phyloP scores from a whole-genome alignment of 179 eudicot species.

The Beta lomatogona region DNA sequence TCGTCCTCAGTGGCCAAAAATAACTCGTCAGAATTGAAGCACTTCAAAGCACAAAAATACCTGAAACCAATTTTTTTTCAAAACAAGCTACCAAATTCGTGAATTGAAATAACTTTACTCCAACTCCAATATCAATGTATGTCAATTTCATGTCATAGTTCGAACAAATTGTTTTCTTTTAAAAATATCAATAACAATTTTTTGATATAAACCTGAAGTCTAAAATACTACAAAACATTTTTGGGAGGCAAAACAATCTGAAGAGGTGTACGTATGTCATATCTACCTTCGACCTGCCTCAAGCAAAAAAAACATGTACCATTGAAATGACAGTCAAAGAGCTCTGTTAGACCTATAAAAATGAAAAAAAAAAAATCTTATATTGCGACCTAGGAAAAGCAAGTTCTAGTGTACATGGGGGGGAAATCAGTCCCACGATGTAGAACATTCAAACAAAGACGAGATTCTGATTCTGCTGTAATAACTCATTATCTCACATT shows the following conservation, averaged over 20 bases:
- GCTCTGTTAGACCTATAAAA: slow-evolving; percentile 17
- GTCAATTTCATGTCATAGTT: not conserved
- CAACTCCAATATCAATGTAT: not conserved
- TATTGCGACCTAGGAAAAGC: not conserved
- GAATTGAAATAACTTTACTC: not conserved
- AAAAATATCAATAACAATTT: not conserved
- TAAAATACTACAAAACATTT: slow-evolving; percentile 5
- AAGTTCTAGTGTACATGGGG: slow-evolving; percentile 2
- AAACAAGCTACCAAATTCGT: not conserved
- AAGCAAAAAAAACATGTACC: not conserved
- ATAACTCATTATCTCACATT: slow-evolving; percentile 5
- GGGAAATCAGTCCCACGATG: slow-evolving; percentile 14
- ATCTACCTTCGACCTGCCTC: slow-evolving; percentile 18
- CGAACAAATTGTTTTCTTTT: no score
- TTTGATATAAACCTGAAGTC: not conserved
- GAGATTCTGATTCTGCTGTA: not conserved
- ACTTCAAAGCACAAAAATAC: not conserved
- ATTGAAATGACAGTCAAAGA: slow-evolving; percentile 16
- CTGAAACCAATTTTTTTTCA: not conserved
- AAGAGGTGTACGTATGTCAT: slow-evolving; percentile 6
- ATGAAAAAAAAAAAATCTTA: not conserved
- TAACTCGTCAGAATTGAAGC: no score
- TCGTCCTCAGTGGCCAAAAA: no score
- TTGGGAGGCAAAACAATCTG: slow-evolving; percentile 1
- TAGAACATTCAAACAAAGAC: slow-evolving; percentile 1